A percentile compares a stretch with the other conserved stretches of the same genome.
phyloP scores from a whole-genome alignment of 768 basidiomycete species.

The Phallus indusiatus region DNA sequence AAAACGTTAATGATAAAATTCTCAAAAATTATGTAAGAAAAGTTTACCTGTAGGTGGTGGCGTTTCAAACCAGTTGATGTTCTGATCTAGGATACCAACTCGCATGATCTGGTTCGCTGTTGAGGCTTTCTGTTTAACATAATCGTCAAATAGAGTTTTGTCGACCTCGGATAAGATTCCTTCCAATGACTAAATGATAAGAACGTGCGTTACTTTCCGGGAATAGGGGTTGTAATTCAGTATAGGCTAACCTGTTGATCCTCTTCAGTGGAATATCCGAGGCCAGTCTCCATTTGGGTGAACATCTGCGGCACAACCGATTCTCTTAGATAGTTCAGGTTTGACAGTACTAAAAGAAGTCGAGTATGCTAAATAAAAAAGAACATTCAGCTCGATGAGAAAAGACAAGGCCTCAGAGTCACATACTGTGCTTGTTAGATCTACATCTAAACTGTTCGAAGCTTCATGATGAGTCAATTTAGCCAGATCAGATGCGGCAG shows the following conservation, averaged over 20 bases:
- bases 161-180: constrained; percentile 79
- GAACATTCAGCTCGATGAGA: background rate
- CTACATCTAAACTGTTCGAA: constrained; percentile 29
- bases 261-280: constrained; percentile 59
- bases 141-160: constrained; percentile 81
- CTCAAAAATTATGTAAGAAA: constrained; percentile 13
- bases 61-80: constrained; percentile 92
- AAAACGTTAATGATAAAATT: background rate
- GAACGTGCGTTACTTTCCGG: background rate
- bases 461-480: constrained; percentile 2
- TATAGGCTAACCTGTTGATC: constrained; percentile 52
- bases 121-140: constrained; percentile 74
- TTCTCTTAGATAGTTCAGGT: constrained; percentile 69
- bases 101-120: constrained; percentile 58
- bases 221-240: background rate
- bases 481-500: background rate
- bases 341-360: constrained; percentile 80
- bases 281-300: constrained; percentile 65
- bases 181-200: constrained; percentile 46
- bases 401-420: constrained; percentile 1
- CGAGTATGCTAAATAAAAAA: constrained; percentile 58
- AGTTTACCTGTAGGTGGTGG: constrained; percentile 79
- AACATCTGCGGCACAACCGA: constrained; percentile 71
- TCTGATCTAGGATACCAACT: constrained; percentile 65
- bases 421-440: constrained; percentile 55